Evolutionary conservation across 495 filamentous ascomycete species (phyloP).

Genomic region (Hypoxylon trugodes): DNA sequence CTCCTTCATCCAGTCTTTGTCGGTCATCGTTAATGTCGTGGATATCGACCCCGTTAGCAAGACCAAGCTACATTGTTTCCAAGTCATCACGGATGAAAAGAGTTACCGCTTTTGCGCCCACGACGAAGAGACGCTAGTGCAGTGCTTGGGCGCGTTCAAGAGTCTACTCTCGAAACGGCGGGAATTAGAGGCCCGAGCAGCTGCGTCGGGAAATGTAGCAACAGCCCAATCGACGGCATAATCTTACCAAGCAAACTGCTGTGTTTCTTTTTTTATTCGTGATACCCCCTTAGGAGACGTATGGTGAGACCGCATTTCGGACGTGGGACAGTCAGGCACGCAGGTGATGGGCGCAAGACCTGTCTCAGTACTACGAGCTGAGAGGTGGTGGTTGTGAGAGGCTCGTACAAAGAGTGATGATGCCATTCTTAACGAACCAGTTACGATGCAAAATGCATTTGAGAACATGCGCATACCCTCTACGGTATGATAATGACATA

Average conservation of each 20-base stretch:
- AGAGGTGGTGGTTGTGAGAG: background rate
- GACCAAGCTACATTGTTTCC: slow-evolving; percentile 86
- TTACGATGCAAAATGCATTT: slow-evolving; percentile 36
- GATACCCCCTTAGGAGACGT: slow-evolving; percentile 36
- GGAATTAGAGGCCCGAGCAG: slow-evolving; percentile 56
- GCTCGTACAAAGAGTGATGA: slow-evolving; percentile 6
- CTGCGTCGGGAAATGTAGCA: slow-evolving; percentile 38
- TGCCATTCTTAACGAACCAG: slow-evolving; percentile 25
- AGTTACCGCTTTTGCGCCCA: slow-evolving; percentile 85
- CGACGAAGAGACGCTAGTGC: slow-evolving; percentile 82
- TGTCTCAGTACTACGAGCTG: slow-evolving; percentile 27
- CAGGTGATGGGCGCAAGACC: slow-evolving; percentile 24
- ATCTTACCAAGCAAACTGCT: slow-evolving; percentile 14
- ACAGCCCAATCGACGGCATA: slow-evolving; percentile 17
- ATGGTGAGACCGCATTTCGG: slow-evolving; percentile 24
- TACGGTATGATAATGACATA: slow-evolving; percentile 36
- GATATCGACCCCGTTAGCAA: slow-evolving; percentile 88
- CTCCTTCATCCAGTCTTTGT: slow-evolving; percentile 79
- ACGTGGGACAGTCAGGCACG: slow-evolving; percentile 28
- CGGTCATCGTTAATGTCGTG: slow-evolving; percentile 86
- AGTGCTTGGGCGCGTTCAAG: slow-evolving; percentile 89
- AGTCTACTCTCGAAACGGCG: slow-evolving; percentile 80
- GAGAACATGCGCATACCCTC: slow-evolving; percentile 12
- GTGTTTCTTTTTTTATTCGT: slow-evolving; percentile 38
- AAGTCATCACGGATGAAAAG: slow-evolving; percentile 94